A percentile compares a stretch with the other conserved stretches of the same genome.
Evolutionary conservation across 2,329 filamentous ascomycete genomes (phyloP).

Genomic region (Diaporthe sp.): DNA sequence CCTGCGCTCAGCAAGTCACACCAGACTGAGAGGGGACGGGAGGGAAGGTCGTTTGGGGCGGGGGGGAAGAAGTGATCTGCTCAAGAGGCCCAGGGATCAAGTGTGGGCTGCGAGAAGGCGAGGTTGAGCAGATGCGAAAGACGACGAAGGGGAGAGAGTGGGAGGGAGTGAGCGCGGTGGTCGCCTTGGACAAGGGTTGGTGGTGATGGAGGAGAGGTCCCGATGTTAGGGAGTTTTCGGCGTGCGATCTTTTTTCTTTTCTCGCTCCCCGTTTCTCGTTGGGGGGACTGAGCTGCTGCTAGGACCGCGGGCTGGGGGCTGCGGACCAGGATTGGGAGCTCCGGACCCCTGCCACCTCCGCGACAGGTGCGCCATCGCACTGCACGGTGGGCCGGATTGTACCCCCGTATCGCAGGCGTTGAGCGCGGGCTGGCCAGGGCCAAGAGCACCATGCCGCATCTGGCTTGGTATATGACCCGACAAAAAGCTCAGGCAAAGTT

Average conservation of each 20-base stretch:
- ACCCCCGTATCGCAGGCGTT: constrained; percentile 23
- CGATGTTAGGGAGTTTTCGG: constrained; percentile 33
- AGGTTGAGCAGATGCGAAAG: constrained; percentile 37
- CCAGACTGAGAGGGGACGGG: constrained; percentile 37
- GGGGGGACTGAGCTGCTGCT: constrained; percentile 26
- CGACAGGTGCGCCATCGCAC: constrained; percentile 3
- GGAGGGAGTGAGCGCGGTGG: constrained; percentile 29
- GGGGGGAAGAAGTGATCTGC: constrained; percentile 20
- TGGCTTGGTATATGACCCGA: constrained; percentile 28
- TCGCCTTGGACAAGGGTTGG: constrained; percentile 27
- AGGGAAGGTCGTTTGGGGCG: constrained; percentile 23
- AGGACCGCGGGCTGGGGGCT: constrained; percentile 2
- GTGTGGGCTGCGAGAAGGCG: constrained; percentile 17
- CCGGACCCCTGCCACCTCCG: constrained; percentile 6
- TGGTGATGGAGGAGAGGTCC: constrained; percentile 29
- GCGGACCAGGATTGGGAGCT: constrained; percentile 23
- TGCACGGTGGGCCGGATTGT: constrained; percentile 18
- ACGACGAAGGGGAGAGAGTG: constrained; percentile 31
- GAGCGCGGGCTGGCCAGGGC: constrained; percentile 15
- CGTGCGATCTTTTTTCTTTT: constrained; percentile 36
- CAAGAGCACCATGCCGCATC: constrained; percentile 18
- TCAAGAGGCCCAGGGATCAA: constrained; percentile 19
- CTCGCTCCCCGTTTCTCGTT: constrained; percentile 30
- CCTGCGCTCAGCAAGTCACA: constrained; percentile 36
- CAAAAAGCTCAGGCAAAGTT: constrained; percentile 12